These are phyloP conservation scores for Cladosporium velox DNA, from an alignment of 2,329 filamentous ascomycete genomes.

Conservation along the genomic window DNA sequence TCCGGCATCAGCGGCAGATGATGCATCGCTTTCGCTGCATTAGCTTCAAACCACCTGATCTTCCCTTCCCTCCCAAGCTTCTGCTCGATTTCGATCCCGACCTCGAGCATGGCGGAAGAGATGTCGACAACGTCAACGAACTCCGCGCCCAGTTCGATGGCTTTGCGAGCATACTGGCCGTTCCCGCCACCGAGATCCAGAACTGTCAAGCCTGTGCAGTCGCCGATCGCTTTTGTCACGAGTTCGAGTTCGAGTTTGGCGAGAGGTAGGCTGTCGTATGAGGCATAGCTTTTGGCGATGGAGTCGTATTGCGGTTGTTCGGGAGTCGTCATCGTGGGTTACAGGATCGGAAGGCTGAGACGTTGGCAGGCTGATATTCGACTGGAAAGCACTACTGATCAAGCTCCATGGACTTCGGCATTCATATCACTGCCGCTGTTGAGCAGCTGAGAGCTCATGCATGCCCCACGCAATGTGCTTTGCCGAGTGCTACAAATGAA, in stretches of 20 bases:
- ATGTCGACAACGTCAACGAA: conserved; percentile 25
- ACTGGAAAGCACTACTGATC: not conserved
- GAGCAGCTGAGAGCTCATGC: conserved; percentile 12
- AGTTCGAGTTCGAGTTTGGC: conserved; percentile 23
- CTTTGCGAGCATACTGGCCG: conserved; percentile 24
- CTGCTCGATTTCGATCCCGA: conserved; percentile 22
- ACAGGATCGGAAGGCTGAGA: not conserved
- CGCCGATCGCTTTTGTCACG: conserved; percentile 21
- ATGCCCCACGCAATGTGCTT: conserved; percentile 13
- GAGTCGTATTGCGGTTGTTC: conserved; percentile 21
- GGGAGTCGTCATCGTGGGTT: not conserved
- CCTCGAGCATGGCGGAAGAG: conserved; percentile 22
- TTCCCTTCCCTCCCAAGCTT: conserved; percentile 15
- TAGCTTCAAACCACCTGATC: conserved; percentile 24
- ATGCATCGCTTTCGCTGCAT: conserved; percentile 21
- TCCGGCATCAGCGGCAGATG: conserved; percentile 20
- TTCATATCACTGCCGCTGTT: not conserved
- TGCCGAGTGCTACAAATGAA: not conserved
- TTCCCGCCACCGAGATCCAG: conserved; percentile 26
- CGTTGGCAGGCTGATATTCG: not conserved
- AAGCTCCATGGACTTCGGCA: not conserved
- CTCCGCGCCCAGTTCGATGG: conserved; percentile 23
- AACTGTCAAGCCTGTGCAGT: conserved; percentile 22
- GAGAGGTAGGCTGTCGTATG: conserved; percentile 19
- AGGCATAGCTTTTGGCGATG: conserved; percentile 21